These are phyloP conservation scores for Echites panduratus DNA, from an alignment of 257 asterid genomes.

Conservation along the genomic window DNA sequence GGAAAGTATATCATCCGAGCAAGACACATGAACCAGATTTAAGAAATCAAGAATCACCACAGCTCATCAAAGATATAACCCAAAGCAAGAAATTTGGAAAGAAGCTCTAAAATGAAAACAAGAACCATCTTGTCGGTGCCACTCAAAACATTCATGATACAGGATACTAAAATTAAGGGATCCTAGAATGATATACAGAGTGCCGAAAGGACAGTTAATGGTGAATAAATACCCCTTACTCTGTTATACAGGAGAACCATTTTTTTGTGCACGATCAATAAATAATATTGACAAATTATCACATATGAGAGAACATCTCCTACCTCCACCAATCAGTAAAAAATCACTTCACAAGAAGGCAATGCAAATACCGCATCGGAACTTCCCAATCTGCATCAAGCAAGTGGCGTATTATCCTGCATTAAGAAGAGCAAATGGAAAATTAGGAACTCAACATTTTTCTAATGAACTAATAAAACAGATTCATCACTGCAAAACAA, in stretches of 20 bases:
- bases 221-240: no score
- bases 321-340: conserved; percentile 1
- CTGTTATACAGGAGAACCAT: not conserved
- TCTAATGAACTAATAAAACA: conserved; percentile 7
- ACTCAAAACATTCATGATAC: not conserved
- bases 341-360: not conserved
- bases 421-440: not conserved
- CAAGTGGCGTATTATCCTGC: conserved; percentile 5
- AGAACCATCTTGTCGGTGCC: not conserved
- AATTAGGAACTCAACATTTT: conserved; percentile 15
- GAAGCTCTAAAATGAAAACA: not conserved
- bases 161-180: not conserved
- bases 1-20: not conserved
- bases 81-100: not conserved
- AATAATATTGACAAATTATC: not conserved
- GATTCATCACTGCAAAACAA: conserved; percentile 20
- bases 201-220: no score
- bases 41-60: not conserved
- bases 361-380: not conserved
- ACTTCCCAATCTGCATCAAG: not conserved
- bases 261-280: not conserved
- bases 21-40: not conserved
- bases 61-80: not conserved
- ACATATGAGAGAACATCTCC: no score
- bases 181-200: not conserved